Percentiles rank a stretch among this genome's conserved stretches.
Evolutionary conservation across 1,284 basidiomycete genomes (phyloP).

Genomic region (Ustilago shanxiensis): DNA sequence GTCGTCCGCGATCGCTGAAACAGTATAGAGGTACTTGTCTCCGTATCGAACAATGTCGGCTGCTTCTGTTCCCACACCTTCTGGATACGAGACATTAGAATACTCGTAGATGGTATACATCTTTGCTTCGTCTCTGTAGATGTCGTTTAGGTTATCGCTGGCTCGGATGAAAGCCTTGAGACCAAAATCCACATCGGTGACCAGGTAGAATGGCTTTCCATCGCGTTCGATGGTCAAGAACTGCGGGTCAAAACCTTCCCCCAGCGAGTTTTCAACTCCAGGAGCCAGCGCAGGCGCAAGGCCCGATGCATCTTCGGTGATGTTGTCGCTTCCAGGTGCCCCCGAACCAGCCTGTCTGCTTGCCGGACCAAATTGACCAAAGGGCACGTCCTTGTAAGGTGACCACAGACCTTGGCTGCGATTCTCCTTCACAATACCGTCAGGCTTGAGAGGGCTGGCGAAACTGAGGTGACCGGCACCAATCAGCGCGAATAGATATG

Average conservation of each 20-base stretch:
- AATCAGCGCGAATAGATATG: background rate
- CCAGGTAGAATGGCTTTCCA: constrained; percentile 33
- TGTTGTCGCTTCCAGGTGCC: constrained; percentile 39
- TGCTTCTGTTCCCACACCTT: constrained; percentile 47
- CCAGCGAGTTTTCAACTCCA: constrained; percentile 37
- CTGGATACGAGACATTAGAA: constrained; percentile 23
- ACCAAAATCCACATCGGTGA: constrained; percentile 46
- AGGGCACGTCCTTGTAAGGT: constrained; percentile 24
- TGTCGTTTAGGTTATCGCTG: constrained; percentile 41
- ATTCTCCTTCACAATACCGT: background rate
- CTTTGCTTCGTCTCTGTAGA: constrained; percentile 38
- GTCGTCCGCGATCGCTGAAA: constrained; percentile 38
- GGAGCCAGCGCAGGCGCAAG: constrained; percentile 41
- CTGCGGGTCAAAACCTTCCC: constrained; percentile 45
- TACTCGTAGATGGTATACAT: constrained; percentile 34
- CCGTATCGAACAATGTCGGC: constrained; percentile 37
- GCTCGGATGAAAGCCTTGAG: constrained; percentile 35
- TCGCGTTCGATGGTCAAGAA: constrained; percentile 31
- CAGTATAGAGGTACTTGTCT: constrained; percentile 32
- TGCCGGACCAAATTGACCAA: constrained; percentile 35
- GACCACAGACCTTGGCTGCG: background rate
- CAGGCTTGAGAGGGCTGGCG: constrained; percentile 19
- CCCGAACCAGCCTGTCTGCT: constrained; percentile 13
- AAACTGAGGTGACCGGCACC: background rate
- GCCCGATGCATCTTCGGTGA: constrained; percentile 39